Evolutionary conservation across 805 yeast genomes (phyloP).

Genomic region (Ogataea corticis): DNA sequence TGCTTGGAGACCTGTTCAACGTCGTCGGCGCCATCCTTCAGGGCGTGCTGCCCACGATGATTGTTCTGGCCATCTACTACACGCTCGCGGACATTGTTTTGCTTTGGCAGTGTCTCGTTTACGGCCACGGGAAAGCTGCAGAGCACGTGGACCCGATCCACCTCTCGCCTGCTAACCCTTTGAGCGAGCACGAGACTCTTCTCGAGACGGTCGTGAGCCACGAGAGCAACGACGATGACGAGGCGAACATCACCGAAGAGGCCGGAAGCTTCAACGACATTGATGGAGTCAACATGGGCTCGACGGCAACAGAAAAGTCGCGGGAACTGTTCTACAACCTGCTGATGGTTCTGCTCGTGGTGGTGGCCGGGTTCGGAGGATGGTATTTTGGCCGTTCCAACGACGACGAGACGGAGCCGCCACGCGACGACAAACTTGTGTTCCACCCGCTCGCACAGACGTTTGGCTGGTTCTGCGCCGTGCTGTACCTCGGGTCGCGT

Average conservation of each 20-base stretch:
- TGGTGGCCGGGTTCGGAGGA: constrained; percentile 80
- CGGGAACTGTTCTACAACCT: constrained; percentile 35
- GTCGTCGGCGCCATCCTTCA: constrained; percentile 89
- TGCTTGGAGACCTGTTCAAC: constrained; percentile 91
- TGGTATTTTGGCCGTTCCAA: constrained; percentile 61
- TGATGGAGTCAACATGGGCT: constrained; percentile 29
- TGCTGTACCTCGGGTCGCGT: constrained; percentile 80
- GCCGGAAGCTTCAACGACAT: constrained; percentile 34
- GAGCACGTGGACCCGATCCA: constrained; percentile 68
- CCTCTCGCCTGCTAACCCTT: constrained; percentile 85
- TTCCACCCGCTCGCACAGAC: constrained; percentile 80
- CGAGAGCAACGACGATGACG: constrained; percentile 37
- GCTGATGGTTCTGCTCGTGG: constrained; percentile 64
- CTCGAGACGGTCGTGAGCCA: constrained; percentile 58
- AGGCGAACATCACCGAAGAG: constrained; percentile 21
- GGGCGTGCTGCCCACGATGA: constrained; percentile 93
- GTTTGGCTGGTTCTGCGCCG: constrained; percentile 82
- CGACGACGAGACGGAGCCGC: constrained; percentile 36
- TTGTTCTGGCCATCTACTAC: constrained; percentile 86
- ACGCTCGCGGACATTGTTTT: constrained; percentile 87
- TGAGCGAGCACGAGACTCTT: constrained; percentile 61
- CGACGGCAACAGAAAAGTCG: constrained; percentile 15
- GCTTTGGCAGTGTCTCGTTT: constrained; percentile 78
- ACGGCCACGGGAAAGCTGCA: constrained; percentile 57
- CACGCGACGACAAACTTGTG: constrained; percentile 44